Evolutionary conservation across 2,329 filamentous ascomycete genomes (phyloP).

Genomic region (Colletotrichum brevisporum): DNA sequence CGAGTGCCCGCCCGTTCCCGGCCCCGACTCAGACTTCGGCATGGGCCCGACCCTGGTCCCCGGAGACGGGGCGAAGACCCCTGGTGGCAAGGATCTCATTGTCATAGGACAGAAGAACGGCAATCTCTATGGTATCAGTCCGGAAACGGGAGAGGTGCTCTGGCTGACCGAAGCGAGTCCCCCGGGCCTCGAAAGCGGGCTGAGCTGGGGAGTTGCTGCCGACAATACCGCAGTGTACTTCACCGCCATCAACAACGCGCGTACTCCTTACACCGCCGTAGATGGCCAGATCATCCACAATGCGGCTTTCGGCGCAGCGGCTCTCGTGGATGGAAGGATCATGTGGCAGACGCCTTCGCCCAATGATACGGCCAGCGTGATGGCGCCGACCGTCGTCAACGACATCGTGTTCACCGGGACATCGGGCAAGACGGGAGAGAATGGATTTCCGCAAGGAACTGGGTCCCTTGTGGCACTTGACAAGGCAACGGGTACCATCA

Average conservation of each 20-base stretch:
- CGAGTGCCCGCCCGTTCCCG: background rate
- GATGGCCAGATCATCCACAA: background rate
- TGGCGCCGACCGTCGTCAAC: background rate
- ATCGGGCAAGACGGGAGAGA: constrained; percentile 1
- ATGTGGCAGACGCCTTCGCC: constrained; percentile 8
- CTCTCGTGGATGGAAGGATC: background rate
- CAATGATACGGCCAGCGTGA: background rate
- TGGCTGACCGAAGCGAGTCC: constrained; percentile 1
- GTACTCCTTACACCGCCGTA: background rate
- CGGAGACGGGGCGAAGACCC: background rate
- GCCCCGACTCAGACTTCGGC: constrained; percentile 6
- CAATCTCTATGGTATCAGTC: background rate
- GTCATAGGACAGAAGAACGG: constrained; percentile 16
- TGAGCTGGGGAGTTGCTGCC: background rate
- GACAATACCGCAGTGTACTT: background rate
- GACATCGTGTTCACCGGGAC: background rate
- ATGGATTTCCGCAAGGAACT: background rate
- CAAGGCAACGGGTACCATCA: background rate
- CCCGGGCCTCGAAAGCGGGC: constrained; percentile 5
- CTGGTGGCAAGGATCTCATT: constrained; percentile 2
- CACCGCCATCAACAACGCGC: constrained; percentile 12
- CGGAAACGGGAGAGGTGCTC: background rate
- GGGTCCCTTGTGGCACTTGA: background rate
- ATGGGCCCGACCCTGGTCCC: background rate
- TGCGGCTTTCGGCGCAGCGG: constrained; percentile 2